These are phyloP conservation scores for Lachnellula suecica DNA, from an alignment of 2,329 filamentous ascomycete genomes.

Conservation along the genomic window DNA sequence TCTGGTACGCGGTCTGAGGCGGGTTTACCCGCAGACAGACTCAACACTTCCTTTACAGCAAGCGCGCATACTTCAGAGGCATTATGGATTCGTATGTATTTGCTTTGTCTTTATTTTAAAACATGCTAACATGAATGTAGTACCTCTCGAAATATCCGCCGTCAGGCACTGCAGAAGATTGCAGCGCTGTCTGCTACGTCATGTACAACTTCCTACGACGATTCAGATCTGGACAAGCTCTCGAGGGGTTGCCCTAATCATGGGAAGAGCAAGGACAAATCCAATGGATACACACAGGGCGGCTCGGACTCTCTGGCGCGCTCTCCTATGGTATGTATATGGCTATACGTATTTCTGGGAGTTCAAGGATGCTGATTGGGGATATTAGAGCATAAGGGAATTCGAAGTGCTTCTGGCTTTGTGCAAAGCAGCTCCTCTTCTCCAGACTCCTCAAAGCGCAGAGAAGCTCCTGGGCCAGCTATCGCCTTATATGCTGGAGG, in stretches of 20 bases:
- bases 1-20: background rate
- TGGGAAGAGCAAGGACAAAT: conserved; percentile 40
- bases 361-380: conserved; percentile 16
- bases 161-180: conserved; percentile 64
- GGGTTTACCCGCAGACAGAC: background rate
- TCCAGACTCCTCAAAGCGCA: conserved; percentile 71
- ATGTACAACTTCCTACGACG: conserved; percentile 54
- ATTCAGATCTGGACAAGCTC: conserved; percentile 62
- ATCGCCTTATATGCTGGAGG: conserved; percentile 81
- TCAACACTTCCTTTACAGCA: background rate
- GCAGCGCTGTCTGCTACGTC: conserved; percentile 59
- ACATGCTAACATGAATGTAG: conserved; percentile 23
- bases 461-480: conserved; percentile 78
- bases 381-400: conserved; percentile 74
- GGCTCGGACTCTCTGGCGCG: conserved; percentile 45
- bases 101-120: background rate
- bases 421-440: conserved; percentile 81
- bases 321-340: conserved; percentile 56
- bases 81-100: conserved; percentile 24
- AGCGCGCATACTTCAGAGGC: background rate
- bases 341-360: background rate
- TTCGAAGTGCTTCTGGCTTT: conserved; percentile 88
- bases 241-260: conserved; percentile 56
- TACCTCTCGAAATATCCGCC: conserved; percentile 55
- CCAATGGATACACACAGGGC: conserved; percentile 48